Conservation (phyloP, 2,329 filamentous ascomycete species). For the Seiridium unicorne region DNA sequence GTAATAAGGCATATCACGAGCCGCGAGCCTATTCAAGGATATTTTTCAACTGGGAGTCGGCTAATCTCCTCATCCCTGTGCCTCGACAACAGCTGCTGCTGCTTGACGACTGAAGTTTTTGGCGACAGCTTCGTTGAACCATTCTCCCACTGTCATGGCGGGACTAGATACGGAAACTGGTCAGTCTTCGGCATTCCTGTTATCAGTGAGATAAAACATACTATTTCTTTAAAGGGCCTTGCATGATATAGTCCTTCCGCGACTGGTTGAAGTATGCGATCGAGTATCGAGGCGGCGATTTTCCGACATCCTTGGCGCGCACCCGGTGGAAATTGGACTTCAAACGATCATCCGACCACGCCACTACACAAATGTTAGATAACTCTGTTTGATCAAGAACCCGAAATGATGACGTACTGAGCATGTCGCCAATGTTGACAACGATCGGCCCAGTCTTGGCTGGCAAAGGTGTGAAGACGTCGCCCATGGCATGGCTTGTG, state of each 20-base stretch:
- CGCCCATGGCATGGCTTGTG: neutral
- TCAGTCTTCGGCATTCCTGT: neutral
- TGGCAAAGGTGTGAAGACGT: neutral
- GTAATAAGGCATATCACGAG: too few species aligned
- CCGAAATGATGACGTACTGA: neutral
- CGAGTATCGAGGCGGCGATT: neutral
- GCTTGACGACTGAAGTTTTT: neutral
- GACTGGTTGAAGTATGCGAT: constrained; percentile 1
- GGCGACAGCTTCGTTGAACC: neutral
- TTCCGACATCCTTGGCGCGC: neutral
- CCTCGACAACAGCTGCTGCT: neutral
- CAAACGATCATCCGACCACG: neutral
- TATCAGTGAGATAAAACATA: neutral
- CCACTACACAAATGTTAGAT: neutral
- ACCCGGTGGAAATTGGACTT: constrained; percentile 4
- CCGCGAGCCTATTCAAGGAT: too few species aligned
- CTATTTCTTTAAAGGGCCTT: constrained; percentile 3
- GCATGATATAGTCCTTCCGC: neutral
- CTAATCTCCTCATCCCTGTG: too few species aligned
- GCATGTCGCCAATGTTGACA: neutral
- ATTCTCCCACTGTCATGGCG: neutral
- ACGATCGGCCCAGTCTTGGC: neutral
- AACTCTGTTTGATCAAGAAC: too few species aligned
- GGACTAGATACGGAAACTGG: neutral
- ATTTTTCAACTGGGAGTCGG: too few species aligned